These are phyloP conservation scores for Thuidium tamariscinum DNA, from an alignment of 225 moss, liverwort and hornwort species.

Conservation along the genomic window DNA sequence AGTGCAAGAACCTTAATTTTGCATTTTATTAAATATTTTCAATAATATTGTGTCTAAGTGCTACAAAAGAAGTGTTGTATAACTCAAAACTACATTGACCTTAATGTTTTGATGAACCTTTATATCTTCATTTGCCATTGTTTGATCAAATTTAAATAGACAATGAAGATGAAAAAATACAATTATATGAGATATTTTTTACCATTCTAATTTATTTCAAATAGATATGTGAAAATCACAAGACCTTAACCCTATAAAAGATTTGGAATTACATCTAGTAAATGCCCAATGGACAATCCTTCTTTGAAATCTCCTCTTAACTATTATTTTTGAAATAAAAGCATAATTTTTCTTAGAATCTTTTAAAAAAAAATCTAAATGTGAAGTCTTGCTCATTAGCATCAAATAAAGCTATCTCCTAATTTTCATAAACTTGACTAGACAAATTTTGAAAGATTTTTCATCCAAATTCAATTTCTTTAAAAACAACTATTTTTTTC, in stretches of 20 bases:
- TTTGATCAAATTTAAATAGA: not conserved
- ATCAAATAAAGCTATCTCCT: not conserved
- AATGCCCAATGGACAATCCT: not conserved
- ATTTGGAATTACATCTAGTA: accelerated
- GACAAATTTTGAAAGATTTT: not conserved
- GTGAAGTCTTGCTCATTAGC: not conserved
- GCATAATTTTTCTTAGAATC: not conserved
- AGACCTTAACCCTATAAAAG: not conserved
- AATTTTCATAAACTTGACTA: too few species aligned
- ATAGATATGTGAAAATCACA: too few species aligned
- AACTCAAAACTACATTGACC: not conserved
- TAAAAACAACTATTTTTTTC: not conserved
- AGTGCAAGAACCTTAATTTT: not conserved
- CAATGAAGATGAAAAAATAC: accelerated
- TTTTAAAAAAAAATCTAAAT: not conserved
- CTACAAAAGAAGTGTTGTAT: not conserved
- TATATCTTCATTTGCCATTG: accelerated
- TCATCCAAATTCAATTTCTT: not conserved
- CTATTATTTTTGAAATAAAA: not conserved
- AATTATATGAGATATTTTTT: too few species aligned
- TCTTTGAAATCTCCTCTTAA: not conserved
- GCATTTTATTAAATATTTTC: not conserved
- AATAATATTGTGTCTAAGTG: not conserved
- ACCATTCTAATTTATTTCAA: too few species aligned
- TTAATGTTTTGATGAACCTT: not conserved